Conservation (phyloP, 2,329 filamentous ascomycete genomes). For the Sphaerulina vaccinii region DNA sequence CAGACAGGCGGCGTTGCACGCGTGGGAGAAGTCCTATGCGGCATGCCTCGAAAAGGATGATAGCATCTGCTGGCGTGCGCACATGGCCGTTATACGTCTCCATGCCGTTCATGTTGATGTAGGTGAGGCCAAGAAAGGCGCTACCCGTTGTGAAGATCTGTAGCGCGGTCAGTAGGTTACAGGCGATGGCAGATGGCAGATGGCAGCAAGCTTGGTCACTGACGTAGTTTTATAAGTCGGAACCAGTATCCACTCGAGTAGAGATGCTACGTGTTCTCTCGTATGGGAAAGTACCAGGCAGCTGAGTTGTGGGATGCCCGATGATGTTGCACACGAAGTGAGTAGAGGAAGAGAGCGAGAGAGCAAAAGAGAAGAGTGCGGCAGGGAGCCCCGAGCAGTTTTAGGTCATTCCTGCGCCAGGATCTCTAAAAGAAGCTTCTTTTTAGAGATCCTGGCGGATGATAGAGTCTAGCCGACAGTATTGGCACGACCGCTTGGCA, state of each 20-base stretch:
- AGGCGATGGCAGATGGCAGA: background rate
- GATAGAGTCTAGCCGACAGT: background rate
- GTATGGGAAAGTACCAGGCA: background rate
- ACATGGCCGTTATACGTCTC: conserved; percentile 96
- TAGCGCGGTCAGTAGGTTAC: background rate
- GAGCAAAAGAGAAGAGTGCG: background rate
- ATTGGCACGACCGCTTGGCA: background rate
- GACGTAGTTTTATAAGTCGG: background rate
- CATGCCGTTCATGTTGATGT: conserved; percentile 55
- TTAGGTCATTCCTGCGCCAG: background rate
- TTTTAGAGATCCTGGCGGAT: background rate
- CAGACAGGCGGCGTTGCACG: conserved; percentile 87
- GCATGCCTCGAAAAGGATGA: conserved; percentile 98
- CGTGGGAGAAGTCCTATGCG: conserved; percentile 83
- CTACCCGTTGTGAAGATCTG: conserved; percentile 3
- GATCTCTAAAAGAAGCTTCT: background rate
- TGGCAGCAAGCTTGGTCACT: background rate
- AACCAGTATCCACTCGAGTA: background rate
- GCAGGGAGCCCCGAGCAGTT: background rate
- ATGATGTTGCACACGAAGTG: background rate
- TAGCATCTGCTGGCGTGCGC: conserved; percentile 92
- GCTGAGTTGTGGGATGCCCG: background rate
- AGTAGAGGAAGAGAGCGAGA: background rate
- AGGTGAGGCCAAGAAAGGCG: background rate
- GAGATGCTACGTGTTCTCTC: background rate